Evolutionary conservation across 2,329 filamentous ascomycete genomes (phyloP), one percentile per base, ranked within the genome.

Genomic region (Fusarium fujikuroi): DNA sequence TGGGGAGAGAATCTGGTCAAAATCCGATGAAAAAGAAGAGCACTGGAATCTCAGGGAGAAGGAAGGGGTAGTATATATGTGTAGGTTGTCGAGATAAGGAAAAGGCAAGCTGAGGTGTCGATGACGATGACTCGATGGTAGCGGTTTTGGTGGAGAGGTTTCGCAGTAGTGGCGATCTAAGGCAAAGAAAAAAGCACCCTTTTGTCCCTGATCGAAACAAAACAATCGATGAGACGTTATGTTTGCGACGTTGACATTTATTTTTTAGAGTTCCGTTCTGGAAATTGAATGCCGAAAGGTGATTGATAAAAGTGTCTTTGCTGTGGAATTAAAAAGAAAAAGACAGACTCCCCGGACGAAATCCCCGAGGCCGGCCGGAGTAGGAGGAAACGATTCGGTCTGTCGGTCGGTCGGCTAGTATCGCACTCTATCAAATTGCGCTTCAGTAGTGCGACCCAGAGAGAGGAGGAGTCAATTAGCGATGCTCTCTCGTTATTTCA

Each of bases 331-430:
- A 53, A 46, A 60, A 44, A 46, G 60, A 40, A 54, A 60, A 73
- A 66, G 60, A 60, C 40, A 58, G 40, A 43, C 28, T 50, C 25
- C 37, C 66, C 42, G 66, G 66, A 57, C n/a, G 58, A 64, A 67
- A 74, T 36, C 36, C 46, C 75, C 75, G 75, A 77, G 60, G 73
- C 73, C 69, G 73, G 75, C 60, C 63, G 71, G 73, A 61, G 62
- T 34, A 69, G 43, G 40, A 69, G 32, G 36, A 58, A 63, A 43
- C 49, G 60, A 60, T 68, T 71, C 73, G 69, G 70, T 43, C 68
- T 49, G 75, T 75, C 75, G 73, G 73, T 43, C 68, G 44, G 75
- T 75, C 75, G 75, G 76, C 63, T 77, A 77, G 61, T 76, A 64
- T 77, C 76, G 76, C 44, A n/a, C 44, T 42, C 49, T 19, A n/a